Percentiles rank a stretch among this genome's conserved stretches.
Evolutionary conservation across 768 basidiomycete genomes (phyloP).

Genomic region (Leccinum subgranulosum): DNA sequence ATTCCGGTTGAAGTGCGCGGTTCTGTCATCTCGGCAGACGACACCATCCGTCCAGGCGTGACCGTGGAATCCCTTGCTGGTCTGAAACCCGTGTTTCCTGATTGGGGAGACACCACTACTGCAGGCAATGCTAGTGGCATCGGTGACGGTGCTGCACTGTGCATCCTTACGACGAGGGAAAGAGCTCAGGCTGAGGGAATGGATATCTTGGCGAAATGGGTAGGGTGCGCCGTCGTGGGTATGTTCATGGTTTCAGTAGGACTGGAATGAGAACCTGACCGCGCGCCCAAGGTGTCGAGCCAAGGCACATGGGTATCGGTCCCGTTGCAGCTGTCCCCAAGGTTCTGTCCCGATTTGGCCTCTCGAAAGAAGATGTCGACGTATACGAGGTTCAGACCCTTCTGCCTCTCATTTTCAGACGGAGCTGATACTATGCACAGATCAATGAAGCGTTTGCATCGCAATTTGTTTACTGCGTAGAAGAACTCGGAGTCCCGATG

Average conservation of each 20-base stretch:
- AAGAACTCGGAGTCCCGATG: conserved; percentile 71
- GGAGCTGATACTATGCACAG: conserved; percentile 34
- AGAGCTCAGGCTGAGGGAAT: conserved; percentile 74
- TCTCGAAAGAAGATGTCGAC: conserved; percentile 71
- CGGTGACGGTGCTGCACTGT: conserved; percentile 89
- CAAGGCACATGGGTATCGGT: conserved; percentile 74
- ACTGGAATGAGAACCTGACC: conserved; percentile 4
- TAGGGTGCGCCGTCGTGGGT: conserved; percentile 76
- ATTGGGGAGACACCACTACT: conserved; percentile 76
- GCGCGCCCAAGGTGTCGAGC: conserved; percentile 57
- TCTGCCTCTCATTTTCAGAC: not conserved
- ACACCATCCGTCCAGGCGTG: conserved; percentile 84
- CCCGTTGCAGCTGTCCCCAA: conserved; percentile 73
- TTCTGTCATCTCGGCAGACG: conserved; percentile 64
- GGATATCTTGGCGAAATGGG: conserved; percentile 81
- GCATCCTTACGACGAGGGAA: conserved; percentile 76
- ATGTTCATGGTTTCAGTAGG: conserved; percentile 16
- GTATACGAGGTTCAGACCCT: conserved; percentile 60
- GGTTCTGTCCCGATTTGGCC: conserved; percentile 55
- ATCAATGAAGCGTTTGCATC: conserved; percentile 92
- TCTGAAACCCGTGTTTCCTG: conserved; percentile 85
- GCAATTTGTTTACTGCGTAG: conserved; percentile 90
- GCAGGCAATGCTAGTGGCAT: conserved; percentile 87
- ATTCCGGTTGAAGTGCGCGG: conserved; percentile 80
- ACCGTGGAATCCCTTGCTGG: conserved; percentile 71